Evolutionary conservation across 2,329 filamentous ascomycete species (phyloP), one percentile per base, ranked within the genome.

Genomic region (Penicillium aurantiogriseum): DNA sequence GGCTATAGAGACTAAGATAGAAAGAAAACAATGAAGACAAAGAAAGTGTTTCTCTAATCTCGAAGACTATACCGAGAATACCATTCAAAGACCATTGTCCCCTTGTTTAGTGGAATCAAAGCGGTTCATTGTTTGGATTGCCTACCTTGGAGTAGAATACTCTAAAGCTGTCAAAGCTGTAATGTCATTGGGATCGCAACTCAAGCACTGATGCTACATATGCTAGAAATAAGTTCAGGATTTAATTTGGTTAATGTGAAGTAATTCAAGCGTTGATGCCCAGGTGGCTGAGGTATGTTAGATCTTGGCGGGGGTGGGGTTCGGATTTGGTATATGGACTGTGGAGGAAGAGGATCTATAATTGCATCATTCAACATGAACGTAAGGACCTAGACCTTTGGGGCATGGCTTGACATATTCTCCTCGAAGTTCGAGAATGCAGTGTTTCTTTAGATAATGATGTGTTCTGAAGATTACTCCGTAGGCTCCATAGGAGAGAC

Each of bases 251-350:
- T 7, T 17, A 17, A 7, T 21, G n/a, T 11, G 27, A 15, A 27
- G 15, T 39, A 21, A 8, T 40, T 39, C 17, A 19, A 27, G 33
- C 35, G 23, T 0, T 27, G 11, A 40, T 15, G n/a, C 2, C 15
- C n/a, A 21, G n/a, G 10, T 50, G 6, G 10, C 17, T 19, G 23
- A 29, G 35, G 23, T 15, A 29, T 6, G 23, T 5, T 42, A 8
- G 33, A 31, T 43, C 35, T 53, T 53, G 42, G 54, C 49, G 49
- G 36, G 43, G 36, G 54, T 47, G 49, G 49, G 54, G 49, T 57
- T 42, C 19, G 21, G 13, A 19, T 48, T 27, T 39, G 33, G 23
- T 45, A 25, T 11, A 48, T 40, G 21, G 45, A 31, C 27, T 49
- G 51, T 40, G 51, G 51, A 54, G 44, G 49, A 33, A 42, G n/a